Conservation (phyloP, 2,329 filamentous ascomycete genomes). For the Aspergillus clavatus region DNA sequence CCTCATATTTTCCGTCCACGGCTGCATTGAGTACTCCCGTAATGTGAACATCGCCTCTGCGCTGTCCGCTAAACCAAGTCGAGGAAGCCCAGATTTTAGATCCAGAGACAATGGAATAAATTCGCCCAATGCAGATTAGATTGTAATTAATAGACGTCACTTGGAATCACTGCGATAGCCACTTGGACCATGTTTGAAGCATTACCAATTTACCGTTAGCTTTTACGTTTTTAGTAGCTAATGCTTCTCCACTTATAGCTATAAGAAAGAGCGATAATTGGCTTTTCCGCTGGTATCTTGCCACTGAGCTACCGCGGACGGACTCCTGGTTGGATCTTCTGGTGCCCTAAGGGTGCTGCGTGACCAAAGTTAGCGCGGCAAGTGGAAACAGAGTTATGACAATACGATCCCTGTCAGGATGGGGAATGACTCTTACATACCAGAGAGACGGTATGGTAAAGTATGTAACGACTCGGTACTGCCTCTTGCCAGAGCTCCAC, state of each 20-base stretch:
- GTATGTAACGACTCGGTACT: conserved; percentile 4
- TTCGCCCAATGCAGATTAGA: conserved; percentile 11
- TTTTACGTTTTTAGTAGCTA: conserved; percentile 8
- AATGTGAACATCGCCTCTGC: conserved; percentile 1
- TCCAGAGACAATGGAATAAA: conserved; percentile 7
- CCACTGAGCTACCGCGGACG: conserved; percentile 16
- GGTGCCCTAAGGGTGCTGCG: conserved; percentile 18
- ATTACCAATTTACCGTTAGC: conserved; percentile 7
- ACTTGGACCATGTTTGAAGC: conserved; percentile 12
- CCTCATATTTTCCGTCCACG: background rate
- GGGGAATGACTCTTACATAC: background rate
- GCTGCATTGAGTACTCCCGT: background rate
- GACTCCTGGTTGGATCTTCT: conserved; percentile 14
- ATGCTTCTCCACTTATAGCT: conserved; percentile 4
- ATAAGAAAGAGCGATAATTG: conserved; percentile 8
- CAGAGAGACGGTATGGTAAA: conserved; percentile 2
- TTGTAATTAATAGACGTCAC: conserved; percentile 13
- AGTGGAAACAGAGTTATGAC: conserved; percentile 4
- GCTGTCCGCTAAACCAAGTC: background rate
- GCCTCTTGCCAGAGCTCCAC: conserved; percentile 16
- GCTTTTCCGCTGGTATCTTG: conserved; percentile 8
- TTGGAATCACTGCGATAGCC: too few relatives aligned
- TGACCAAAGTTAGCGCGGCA: conserved; percentile 18
- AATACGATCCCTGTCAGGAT: conserved; percentile 1
- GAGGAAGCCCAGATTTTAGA: conserved; percentile 4